These are phyloP conservation scores for Parathielavia hyrcaniae DNA, from an alignment of 495 filamentous ascomycete genomes.

Conservation along the genomic window DNA sequence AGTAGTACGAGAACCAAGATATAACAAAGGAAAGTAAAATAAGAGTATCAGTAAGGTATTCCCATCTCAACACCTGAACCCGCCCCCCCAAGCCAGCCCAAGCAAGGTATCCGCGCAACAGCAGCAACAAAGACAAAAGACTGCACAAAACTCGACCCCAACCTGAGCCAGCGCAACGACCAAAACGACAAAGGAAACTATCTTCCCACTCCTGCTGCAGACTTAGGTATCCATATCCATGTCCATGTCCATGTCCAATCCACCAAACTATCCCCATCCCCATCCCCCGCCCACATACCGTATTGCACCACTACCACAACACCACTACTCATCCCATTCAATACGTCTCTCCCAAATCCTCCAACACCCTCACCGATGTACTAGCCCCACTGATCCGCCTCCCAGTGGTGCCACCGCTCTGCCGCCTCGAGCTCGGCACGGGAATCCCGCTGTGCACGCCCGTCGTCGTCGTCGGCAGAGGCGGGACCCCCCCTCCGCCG, in stretches of 20 bases:
- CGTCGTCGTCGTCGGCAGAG: constrained; percentile 18
- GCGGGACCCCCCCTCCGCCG: constrained; percentile 36
- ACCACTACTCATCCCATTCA: constrained; percentile 18
- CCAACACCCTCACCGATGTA: constrained; percentile 30
- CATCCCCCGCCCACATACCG: neutral
- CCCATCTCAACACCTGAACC: constrained; percentile 1
- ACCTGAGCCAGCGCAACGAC: neutral
- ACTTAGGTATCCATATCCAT: neutral
- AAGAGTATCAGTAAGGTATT: constrained; percentile 8
- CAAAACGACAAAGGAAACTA: too few species aligned
- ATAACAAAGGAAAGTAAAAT: constrained; percentile 6
- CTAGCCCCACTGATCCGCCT: constrained; percentile 36
- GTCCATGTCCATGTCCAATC: neutral
- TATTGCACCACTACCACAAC: neutral
- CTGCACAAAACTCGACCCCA: neutral
- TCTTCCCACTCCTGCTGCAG: too few species aligned
- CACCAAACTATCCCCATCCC: neutral
- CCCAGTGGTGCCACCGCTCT: constrained; percentile 39
- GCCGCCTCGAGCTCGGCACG: constrained; percentile 33
- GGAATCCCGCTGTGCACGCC: neutral
- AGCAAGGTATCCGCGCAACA: constrained; percentile 7
- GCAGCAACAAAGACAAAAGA: neutral
- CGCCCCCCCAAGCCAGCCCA: neutral
- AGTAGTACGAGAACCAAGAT: neutral
- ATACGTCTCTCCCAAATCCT: constrained; percentile 47